Evolutionary conservation across 2,329 filamentous ascomycete species (phyloP).

Genomic region (Alternaria infectoria): DNA sequence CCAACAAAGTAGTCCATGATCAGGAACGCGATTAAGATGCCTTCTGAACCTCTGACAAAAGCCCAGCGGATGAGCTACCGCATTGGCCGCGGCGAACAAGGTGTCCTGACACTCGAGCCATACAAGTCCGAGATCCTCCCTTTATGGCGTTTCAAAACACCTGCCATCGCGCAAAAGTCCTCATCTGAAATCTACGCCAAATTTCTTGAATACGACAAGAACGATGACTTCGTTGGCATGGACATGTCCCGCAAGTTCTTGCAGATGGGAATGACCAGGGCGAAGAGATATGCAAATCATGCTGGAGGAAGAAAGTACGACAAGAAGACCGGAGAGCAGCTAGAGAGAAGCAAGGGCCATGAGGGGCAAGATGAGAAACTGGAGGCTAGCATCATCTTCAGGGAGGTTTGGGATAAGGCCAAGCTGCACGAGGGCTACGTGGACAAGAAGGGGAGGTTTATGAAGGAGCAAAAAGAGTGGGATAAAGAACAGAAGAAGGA

Average conservation of each 20-base stretch:
- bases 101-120: slow-evolving; percentile 67
- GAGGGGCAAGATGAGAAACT: slow-evolving; percentile 58
- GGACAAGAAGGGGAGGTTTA: slow-evolving; percentile 54
- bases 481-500: slow-evolving; percentile 33
- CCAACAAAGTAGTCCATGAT: neutral
- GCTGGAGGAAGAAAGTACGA: slow-evolving; percentile 64
- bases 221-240: slow-evolving; percentile 67
- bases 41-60: slow-evolving; percentile 26
- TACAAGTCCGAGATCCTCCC: slow-evolving; percentile 68
- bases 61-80: slow-evolving; percentile 59
- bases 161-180: slow-evolving; percentile 58
- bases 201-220: slow-evolving; percentile 60
- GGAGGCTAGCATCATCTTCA: slow-evolving; percentile 58
- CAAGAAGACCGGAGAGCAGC: slow-evolving; percentile 46
- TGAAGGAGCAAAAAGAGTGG: slow-evolving; percentile 56
- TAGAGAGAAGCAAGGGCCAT: slow-evolving; percentile 55
- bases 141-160: slow-evolving; percentile 65
- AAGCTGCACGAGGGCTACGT: slow-evolving; percentile 54
- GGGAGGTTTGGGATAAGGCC: slow-evolving; percentile 57
- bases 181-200: slow-evolving; percentile 56
- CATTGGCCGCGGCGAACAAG: slow-evolving; percentile 66
- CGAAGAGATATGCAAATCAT: slow-evolving; percentile 65
- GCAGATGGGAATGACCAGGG: slow-evolving; percentile 70
- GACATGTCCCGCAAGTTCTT: slow-evolving; percentile 70
- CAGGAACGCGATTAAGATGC: slow-evolving; percentile 7